Conservation (phyloP, 495 filamentous ascomycete genomes). For the Rostrohypoxylon terebratum region DNA sequence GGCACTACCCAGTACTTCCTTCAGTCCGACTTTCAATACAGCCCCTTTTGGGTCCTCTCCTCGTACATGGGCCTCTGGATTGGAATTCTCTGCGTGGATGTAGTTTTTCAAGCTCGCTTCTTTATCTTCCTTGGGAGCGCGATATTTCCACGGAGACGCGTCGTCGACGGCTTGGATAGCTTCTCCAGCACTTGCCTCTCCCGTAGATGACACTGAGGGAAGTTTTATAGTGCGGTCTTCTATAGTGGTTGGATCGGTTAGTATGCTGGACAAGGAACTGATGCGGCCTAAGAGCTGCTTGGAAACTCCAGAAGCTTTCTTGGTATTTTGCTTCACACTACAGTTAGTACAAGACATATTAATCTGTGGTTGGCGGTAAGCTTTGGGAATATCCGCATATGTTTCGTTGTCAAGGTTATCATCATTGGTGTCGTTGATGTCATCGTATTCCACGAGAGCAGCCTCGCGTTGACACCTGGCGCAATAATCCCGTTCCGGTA, state of each 20-base stretch:
- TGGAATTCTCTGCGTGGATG: not conserved
- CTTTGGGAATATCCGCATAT: not conserved
- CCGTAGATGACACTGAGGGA: conserved; percentile 13
- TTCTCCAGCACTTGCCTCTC: conserved; percentile 5
- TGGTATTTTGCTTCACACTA: not conserved
- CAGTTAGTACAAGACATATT: not conserved
- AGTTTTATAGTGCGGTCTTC: not conserved
- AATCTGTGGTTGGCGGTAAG: conserved; percentile 31
- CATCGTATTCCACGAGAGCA: not conserved
- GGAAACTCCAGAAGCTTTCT: conserved; percentile 1
- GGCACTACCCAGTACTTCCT: not conserved
- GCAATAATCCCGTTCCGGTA: conserved; percentile 41
- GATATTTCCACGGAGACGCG: not conserved
- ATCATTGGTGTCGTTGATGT: not conserved
- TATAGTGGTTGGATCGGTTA: not conserved
- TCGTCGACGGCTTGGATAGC: not conserved
- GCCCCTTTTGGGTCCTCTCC: not conserved
- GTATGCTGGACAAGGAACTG: not conserved
- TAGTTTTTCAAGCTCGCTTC: not conserved
- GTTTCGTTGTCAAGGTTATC: not conserved
- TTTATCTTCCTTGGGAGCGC: not conserved
- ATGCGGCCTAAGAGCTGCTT: conserved; percentile 3
- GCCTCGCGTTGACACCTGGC: conserved; percentile 32
- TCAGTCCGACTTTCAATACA: not conserved
- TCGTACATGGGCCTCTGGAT: not conserved